Conservation (phyloP, 225 moss, liverwort and hornwort species). For the Anthoceros angustus region DNA sequence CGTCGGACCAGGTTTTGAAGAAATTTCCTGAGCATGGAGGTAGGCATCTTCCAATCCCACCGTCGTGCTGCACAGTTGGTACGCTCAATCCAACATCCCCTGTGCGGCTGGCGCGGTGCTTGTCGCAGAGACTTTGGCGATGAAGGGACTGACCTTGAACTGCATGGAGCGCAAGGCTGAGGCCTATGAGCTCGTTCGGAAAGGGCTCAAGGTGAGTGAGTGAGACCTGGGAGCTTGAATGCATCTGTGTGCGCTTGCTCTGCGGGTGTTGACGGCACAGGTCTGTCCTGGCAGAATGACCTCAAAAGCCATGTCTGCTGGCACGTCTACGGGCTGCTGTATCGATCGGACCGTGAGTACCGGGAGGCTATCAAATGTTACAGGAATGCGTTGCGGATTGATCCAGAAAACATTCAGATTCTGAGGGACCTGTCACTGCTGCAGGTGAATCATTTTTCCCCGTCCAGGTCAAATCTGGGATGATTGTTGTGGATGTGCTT, state of each 20-base stretch:
- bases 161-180: slow-evolving; percentile 93
- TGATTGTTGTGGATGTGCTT: background rate
- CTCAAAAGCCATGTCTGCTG: slow-evolving; percentile 98
- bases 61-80: background rate
- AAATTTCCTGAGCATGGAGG: slow-evolving; percentile 96
- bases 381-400: slow-evolving; percentile 68
- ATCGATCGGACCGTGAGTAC: slow-evolving; percentile 95
- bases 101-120: no score
- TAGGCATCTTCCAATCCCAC: slow-evolving; percentile 9
- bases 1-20: slow-evolving; percentile 82
- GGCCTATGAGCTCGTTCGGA: slow-evolving; percentile 87
- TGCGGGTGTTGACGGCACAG: background rate
- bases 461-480: background rate
- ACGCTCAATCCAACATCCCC: background rate
- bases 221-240: slow-evolving; percentile 1
- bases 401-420: slow-evolving; percentile 96
- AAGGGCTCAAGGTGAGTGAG: slow-evolving; percentile 53
- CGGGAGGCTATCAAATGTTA: slow-evolving; percentile 96
- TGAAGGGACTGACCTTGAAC: slow-evolving; percentile 95
- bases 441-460: slow-evolving; percentile 19
- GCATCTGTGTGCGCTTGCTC: background rate
- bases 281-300: slow-evolving; percentile 35
- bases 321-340: slow-evolving; percentile 93
- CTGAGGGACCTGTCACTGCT: slow-evolving; percentile 87
- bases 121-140: slow-evolving; percentile 73